Base-by-base conservation (phyloP, 1,284 basidiomycete species). In the Ganoderma multipileum region DNA sequence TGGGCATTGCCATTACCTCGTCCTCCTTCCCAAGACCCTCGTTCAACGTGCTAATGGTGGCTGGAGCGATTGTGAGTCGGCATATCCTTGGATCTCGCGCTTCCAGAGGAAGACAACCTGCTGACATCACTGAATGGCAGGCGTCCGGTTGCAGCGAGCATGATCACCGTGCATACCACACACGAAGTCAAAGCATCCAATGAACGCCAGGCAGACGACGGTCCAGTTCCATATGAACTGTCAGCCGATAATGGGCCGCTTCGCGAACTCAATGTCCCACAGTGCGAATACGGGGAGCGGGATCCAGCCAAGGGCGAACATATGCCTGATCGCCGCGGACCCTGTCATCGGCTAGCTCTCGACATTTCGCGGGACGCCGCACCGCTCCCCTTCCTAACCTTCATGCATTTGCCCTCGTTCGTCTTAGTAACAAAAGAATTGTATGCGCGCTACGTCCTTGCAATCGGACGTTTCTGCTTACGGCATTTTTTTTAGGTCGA, bases 111-210 rank as follows among this genome's bases (percentile, higher is more conserved):
- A n/a, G 16, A 2, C n/a, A 3, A 9, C 3, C 7, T 8, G 23
- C 47, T 50, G 23, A 50, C 47, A 23, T 50, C 23, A 50, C 47
- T 14, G 23, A 26, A 50, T 50, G 47, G 47, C 47, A 23, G 47
- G 23, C 23, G 23, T 50, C 23, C 47, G 23, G 7, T 8, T 66
- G 7, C 33, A 89, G 89, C 81, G 28, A 85, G 83, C 0, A 85
- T 89, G 76, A 84, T 89, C 55, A 82, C 84, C 3, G 12, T 91
- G 85, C 83, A 87, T 87, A 2, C 73, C 89, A 81, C 86, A 90
- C 68, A 76, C 83, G 65, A 82, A 79, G 68, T 93, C 91, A 65
- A 91, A 87, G 75, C 89, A 90, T 14, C 91, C 91, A 70, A 94
- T 90, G 54, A 89, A 77, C 38, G 87, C 83, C 0, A 91, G 87